phyloP scores from a whole-genome alignment of 352 stramenopile genomes.

The Phytophthora vignae region DNA sequence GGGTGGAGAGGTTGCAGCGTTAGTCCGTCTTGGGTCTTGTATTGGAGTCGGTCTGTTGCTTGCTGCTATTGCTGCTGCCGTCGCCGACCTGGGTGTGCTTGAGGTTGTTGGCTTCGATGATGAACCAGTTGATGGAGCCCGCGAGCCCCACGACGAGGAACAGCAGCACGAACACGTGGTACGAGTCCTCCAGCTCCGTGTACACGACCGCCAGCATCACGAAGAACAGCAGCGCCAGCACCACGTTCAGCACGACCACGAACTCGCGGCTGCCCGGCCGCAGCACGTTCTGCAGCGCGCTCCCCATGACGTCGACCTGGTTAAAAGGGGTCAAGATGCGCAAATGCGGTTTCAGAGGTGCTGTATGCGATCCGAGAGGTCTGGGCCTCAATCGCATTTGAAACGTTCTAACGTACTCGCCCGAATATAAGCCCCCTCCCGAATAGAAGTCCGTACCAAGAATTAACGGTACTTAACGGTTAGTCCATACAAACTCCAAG shows the following conservation, averaged over 20 bases:
- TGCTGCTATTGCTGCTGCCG: constrained; percentile 2
- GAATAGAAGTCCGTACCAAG: no score
- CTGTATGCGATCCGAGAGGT: neutral
- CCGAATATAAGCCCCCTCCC: no score
- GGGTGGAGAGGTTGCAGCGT: neutral
- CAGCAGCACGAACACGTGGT: constrained; percentile 86
- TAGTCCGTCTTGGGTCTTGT: constrained; percentile 69
- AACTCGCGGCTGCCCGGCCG: constrained; percentile 81
- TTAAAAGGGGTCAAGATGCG: neutral
- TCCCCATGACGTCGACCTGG: constrained; percentile 13
- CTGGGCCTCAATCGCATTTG: no score
- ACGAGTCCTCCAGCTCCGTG: constrained; percentile 83
- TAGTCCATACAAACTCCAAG: no score
- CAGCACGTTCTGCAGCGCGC: constrained; percentile 58
- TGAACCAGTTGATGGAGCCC: constrained; percentile 90
- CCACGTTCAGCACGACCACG: constrained; percentile 73
- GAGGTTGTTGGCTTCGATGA: constrained; percentile 77
- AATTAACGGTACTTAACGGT: no score
- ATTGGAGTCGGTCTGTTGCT: constrained; percentile 14
- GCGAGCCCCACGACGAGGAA: constrained; percentile 86
- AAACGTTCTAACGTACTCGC: no score
- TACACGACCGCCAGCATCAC: constrained; percentile 84
- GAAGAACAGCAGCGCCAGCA: constrained; percentile 72
- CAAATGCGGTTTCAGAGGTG: neutral
- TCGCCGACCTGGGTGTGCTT: constrained; percentile 46